A percentile compares a stretch with the other conserved stretches of the same genome.
Evolutionary conservation across 2,329 filamentous ascomycete genomes (phyloP).

Genomic region (Claviceps sp.): DNA sequence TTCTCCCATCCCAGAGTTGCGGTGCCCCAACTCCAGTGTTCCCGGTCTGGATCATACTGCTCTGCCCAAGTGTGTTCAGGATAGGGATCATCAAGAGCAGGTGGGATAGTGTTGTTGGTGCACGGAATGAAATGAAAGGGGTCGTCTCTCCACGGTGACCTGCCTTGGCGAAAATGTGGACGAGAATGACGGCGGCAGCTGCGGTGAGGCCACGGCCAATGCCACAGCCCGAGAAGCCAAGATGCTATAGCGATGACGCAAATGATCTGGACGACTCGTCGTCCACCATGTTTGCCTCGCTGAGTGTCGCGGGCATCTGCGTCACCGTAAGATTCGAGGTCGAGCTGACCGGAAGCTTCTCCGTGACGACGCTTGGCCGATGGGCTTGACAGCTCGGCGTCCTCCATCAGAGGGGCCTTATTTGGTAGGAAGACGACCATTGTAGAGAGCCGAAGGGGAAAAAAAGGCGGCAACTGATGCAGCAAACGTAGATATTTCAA

Average conservation of each 20-base stretch:
- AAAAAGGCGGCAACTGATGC: too few species aligned
- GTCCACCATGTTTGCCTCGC: background rate
- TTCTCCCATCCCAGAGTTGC: conserved; percentile 1
- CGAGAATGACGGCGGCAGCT: conserved; percentile 4
- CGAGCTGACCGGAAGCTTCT: background rate
- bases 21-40: conserved; percentile 33
- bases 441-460: too few species aligned
- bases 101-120: conserved; percentile 26
- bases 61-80: conserved; percentile 25
- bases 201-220: conserved; percentile 3
- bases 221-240: background rate
- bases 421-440: background rate
- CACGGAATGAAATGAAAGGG: conserved; percentile 35
- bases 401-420: background rate
- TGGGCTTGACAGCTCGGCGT: background rate
- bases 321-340: too few species aligned
- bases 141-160: conserved; percentile 28
- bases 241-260: background rate
- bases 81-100: conserved; percentile 25
- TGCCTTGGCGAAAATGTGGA: conserved; percentile 6
- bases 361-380: background rate
- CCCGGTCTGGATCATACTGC: conserved; percentile 29
- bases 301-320: background rate
- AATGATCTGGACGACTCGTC: background rate
- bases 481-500: too few species aligned